Evolutionary conservation across 345 rosid species (phyloP).

Genomic region (Moricandia arvensis): DNA sequence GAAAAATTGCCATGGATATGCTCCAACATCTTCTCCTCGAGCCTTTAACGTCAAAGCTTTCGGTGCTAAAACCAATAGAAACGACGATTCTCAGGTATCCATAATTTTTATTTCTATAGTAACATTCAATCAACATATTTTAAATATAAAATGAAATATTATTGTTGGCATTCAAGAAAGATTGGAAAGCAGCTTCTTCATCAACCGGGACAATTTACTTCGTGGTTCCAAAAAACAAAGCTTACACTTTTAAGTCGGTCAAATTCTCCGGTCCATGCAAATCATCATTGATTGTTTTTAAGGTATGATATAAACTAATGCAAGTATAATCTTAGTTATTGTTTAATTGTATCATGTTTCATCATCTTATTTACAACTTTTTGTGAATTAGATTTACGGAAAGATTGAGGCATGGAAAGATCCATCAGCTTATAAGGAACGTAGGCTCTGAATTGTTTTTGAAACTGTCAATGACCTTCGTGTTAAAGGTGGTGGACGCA

Average conservation of each 20-base stretch:
- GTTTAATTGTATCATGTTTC: background rate
- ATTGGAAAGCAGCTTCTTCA: conserved; percentile 67
- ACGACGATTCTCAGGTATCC: conserved; percentile 57
- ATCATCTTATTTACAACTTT: conserved; percentile 8
- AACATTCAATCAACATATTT: background rate
- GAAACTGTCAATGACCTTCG: conserved; percentile 49
- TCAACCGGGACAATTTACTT: conserved; percentile 44
- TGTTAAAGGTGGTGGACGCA: conserved; percentile 79
- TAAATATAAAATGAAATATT: background rate
- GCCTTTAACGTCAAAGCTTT: conserved; percentile 48
- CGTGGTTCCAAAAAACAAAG: conserved; percentile 51
- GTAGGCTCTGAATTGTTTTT: conserved; percentile 60
- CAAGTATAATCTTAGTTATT: background rate
- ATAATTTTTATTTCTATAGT: background rate
- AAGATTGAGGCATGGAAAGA: conserved; percentile 57
- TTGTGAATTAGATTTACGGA: conserved; percentile 62
- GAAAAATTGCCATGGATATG: conserved; percentile 9
- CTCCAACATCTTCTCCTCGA: conserved; percentile 33
- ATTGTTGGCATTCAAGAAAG: conserved; percentile 54
- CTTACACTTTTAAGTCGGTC: conserved; percentile 57
- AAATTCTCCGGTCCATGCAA: conserved; percentile 83
- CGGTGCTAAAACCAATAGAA: conserved; percentile 59
- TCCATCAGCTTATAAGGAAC: conserved; percentile 52
- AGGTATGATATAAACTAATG: conserved; percentile 43
- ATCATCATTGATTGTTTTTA: conserved; percentile 53